Conservation (phyloP, 164 flowering plant genomes). For the Vitis labrusca region DNA sequence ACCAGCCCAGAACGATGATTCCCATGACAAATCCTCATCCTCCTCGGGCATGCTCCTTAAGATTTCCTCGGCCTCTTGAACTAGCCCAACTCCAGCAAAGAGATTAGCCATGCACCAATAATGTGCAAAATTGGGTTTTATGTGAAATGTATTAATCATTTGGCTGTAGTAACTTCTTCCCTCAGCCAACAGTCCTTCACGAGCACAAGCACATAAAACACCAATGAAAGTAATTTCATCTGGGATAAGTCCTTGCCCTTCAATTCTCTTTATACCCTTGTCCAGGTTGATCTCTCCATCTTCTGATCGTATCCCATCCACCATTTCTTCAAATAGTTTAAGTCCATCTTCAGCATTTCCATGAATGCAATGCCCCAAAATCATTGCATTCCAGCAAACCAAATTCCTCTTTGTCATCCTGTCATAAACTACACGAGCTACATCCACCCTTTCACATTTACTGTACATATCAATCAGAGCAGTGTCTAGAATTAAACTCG, state of each 20-base stretch:
- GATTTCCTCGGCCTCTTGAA: slow-evolving; percentile 50
- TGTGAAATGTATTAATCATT: slow-evolving; percentile 38
- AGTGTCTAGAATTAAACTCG: slow-evolving; percentile 47
- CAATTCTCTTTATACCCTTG: slow-evolving; percentile 2
- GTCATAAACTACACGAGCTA: slow-evolving; percentile 51
- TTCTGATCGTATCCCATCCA: slow-evolving; percentile 6
- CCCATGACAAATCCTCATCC: slow-evolving; percentile 24
- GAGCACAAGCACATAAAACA: slow-evolving; percentile 65
- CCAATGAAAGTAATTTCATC: slow-evolving; percentile 68
- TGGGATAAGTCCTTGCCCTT: slow-evolving; percentile 27
- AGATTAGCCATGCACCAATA: slow-evolving; percentile 89
- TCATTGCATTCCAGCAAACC: slow-evolving; percentile 79
- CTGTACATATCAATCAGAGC: slow-evolving; percentile 74
- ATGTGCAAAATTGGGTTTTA: slow-evolving; percentile 76
- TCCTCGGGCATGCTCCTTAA: slow-evolving; percentile 41
- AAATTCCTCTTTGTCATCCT: slow-evolving; percentile 43
- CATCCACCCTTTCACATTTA: slow-evolving; percentile 48
- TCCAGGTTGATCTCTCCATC: neutral
- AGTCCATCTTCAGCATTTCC: slow-evolving; percentile 67
- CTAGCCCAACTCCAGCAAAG: slow-evolving; percentile 41
- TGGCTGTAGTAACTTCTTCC: slow-evolving; percentile 48
- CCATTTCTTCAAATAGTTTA: slow-evolving; percentile 45
- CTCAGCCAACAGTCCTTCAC: slow-evolving; percentile 43
- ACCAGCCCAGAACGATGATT: slow-evolving; percentile 49
- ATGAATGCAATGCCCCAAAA: slow-evolving; percentile 68